Conservation (phyloP, 331 rosid genomes). For the Rosa hybrid region DNA sequence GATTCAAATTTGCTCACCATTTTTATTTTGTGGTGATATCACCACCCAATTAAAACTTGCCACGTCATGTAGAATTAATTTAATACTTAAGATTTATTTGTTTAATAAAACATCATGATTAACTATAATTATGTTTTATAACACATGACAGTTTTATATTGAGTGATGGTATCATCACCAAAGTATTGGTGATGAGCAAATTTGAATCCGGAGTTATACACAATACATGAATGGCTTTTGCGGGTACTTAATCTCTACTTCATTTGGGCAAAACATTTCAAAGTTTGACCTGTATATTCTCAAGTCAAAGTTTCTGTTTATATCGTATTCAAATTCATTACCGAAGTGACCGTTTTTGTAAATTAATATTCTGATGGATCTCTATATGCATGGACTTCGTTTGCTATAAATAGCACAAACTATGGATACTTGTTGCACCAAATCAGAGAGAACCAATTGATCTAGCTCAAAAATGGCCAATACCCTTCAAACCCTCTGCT, state of each 20-base stretch:
- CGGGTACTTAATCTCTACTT: neutral
- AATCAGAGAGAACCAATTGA: neutral
- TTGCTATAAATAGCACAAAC: neutral
- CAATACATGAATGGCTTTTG: too few relatives aligned
- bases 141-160: too few relatives aligned
- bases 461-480: conserved; percentile 28
- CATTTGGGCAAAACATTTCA: neutral
- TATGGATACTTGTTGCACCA: neutral
- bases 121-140: too few relatives aligned
- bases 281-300: neutral
- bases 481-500: conserved; percentile 1
- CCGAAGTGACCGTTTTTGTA: neutral
- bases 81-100: too few relatives aligned
- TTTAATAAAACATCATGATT: too few relatives aligned
- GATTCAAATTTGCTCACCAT: too few relatives aligned
- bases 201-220: too few relatives aligned
- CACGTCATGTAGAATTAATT: too few relatives aligned
- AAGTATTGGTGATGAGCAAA: too few relatives aligned
- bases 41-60: too few relatives aligned
- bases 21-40: too few relatives aligned
- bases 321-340: neutral
- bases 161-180: too few relatives aligned
- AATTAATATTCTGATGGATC: neutral
- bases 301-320: neutral
- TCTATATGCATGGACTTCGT: neutral